Evolutionary conservation across 2,329 filamentous ascomycete species (phyloP).

Genomic region (Nemania serpens): DNA sequence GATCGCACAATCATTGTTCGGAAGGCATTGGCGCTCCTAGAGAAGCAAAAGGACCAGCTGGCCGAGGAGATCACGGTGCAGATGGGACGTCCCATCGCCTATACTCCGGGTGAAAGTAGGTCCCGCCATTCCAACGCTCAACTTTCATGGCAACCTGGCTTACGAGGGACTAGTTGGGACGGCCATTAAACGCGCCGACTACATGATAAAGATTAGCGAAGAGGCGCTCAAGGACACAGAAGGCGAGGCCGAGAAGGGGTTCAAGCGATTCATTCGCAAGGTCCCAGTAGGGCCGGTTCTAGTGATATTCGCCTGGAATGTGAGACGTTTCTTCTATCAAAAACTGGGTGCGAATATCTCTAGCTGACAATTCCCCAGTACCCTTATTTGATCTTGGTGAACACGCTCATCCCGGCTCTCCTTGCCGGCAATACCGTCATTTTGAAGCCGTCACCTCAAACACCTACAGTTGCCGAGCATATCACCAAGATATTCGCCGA

Average conservation of each 20-base stretch:
- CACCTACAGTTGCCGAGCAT: slow-evolving; percentile 88
- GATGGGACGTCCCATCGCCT: slow-evolving; percentile 93
- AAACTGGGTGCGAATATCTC: not conserved
- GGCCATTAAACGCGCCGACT: slow-evolving; percentile 82
- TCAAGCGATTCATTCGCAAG: slow-evolving; percentile 88
- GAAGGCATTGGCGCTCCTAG: slow-evolving; percentile 74
- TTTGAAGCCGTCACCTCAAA: slow-evolving; percentile 93
- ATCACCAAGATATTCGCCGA: slow-evolving; percentile 75
- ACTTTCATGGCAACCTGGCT: slow-evolving; percentile 10
- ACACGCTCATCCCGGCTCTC: slow-evolving; percentile 89
- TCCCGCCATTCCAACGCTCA: not conserved
- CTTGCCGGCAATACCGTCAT: slow-evolving; percentile 90
- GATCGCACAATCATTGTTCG: slow-evolving; percentile 81
- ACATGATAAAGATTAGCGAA: slow-evolving; percentile 81
- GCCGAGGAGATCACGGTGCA: slow-evolving; percentile 87
- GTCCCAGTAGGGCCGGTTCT: slow-evolving; percentile 85
- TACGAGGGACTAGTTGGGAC: slow-evolving; percentile 62
- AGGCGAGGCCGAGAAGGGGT: slow-evolving; percentile 83
- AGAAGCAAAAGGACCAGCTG: slow-evolving; percentile 75
- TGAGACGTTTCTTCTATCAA: slow-evolving; percentile 50
- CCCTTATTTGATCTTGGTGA: slow-evolving; percentile 90
- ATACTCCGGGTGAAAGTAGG: slow-evolving; percentile 72
- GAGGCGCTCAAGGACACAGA: slow-evolving; percentile 79
- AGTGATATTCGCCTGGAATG: slow-evolving; percentile 95
- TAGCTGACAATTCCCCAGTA: slow-evolving; percentile 63